A percentile compares a stretch with the other conserved stretches of the same genome.
Conservation (phyloP, 352 stramenopile genomes). For the Phytophthora ohioensis region DNA sequence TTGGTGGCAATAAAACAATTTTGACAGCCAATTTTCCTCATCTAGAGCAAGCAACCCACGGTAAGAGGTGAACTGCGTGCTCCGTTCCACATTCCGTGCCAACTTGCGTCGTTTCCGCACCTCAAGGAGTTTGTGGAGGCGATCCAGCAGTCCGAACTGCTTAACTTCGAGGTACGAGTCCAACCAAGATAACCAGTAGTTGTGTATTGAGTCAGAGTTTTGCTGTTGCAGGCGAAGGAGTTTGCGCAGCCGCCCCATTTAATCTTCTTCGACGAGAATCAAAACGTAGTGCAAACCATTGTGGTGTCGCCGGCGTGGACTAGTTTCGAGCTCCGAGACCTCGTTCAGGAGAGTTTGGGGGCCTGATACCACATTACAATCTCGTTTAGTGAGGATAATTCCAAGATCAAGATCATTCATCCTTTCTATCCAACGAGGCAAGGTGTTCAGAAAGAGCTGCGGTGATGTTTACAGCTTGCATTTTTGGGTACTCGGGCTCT, state of each 20-base stretch:
- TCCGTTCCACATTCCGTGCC: constrained; percentile 53
- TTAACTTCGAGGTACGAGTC: constrained; percentile 21
- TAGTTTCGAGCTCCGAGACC: constrained; percentile 49
- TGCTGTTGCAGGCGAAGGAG: constrained; percentile 40
- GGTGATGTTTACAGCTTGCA: too few relatives aligned
- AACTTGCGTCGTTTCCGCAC: constrained; percentile 46
- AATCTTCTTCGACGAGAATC: constrained; percentile 47
- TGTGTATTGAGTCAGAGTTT: not conserved
- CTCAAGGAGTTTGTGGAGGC: constrained; percentile 41
- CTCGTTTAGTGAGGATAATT: not conserved
- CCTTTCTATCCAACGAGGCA: too few relatives aligned
- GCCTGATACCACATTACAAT: not conserved
- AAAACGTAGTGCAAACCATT: constrained; percentile 41
- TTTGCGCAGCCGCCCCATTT: constrained; percentile 56
- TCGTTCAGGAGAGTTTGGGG: constrained; percentile 28
- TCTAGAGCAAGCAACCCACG: constrained; percentile 29
- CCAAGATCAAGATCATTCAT: not conserved
- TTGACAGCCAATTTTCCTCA: not conserved
- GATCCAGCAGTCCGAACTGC: constrained; percentile 14
- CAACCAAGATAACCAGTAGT: not conserved
- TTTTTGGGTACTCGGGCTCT: too few relatives aligned
- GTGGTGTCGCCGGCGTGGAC: constrained; percentile 51
- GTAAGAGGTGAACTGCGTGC: constrained; percentile 46
- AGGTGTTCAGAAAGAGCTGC: too few relatives aligned
- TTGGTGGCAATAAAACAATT: not conserved